Evolutionary conservation across 2,329 filamentous ascomycete genomes (phyloP), one percentile per base, ranked within the genome.

Genomic region (Lachnellula occidentalis): DNA sequence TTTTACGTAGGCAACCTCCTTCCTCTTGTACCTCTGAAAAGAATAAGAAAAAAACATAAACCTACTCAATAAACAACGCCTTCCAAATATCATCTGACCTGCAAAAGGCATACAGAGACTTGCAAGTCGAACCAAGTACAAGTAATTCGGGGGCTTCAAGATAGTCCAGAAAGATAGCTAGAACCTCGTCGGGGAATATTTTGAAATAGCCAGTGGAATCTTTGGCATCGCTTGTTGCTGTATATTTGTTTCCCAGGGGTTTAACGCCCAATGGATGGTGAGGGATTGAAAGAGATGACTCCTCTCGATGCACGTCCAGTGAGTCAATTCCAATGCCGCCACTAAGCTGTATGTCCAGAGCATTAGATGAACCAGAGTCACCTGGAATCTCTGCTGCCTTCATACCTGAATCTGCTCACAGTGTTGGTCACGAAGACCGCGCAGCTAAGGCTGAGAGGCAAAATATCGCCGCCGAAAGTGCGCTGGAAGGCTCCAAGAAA

Each of bases 71-170:
- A 65, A 92, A 95, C 19, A 96, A 71, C 17, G 84, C 72, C 71
- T 94, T 92, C 92, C 92, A 97, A 36, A 96, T 70, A 65, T 97
- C 92, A 60, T 96, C 92, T 47, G 83, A 83, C 48, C 86, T 78
- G 52, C 86, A 88, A 68, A 92, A 95, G 1, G 91, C 92, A 76
- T 91, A 92, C 15, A 97, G 73, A 51, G 89, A 91, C 69, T 85
- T 90, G 76, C 92, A 96, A 5, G 91, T 88, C 53, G 81, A 80
- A 8, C 90, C 90, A 42, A 97, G 73, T 7, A 72, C 73, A 53
- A 85, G 71, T 50, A 97, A 73, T 50, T 78, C 75, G 9, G 70
- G 64, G 48, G 80, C 75, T 64, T 92, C 86, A 45, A 96, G 76
- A 64, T 76, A 82, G 69, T 96, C 92, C 58, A 96, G 73, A 15